These are phyloP conservation scores for Serendipita vermifera DNA, from an alignment of 768 basidiomycete genomes.

Conservation along the genomic window DNA sequence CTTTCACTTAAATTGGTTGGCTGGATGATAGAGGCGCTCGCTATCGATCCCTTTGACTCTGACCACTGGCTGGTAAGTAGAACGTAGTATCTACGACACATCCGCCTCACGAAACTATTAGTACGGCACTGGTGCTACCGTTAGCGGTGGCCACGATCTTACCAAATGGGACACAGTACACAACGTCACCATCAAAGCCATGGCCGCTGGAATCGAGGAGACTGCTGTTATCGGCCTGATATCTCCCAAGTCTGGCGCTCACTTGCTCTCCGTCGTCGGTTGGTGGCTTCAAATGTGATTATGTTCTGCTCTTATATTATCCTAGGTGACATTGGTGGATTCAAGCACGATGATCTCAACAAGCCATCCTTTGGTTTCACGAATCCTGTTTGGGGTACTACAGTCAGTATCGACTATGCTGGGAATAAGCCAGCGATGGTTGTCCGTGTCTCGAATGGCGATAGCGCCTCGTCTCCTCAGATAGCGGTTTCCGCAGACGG, in stretches of 20 bases:
- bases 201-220: conserved; percentile 56
- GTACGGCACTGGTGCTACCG: conserved; percentile 54
- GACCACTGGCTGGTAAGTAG: conserved; percentile 61
- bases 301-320: neutral
- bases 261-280: conserved; percentile 43
- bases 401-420: conserved; percentile 40
- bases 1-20: conserved; percentile 29
- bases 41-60: conserved; percentile 53
- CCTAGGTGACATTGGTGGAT: too few relatives aligned
- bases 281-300: conserved; percentile 16
- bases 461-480: conserved; percentile 31
- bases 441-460: conserved; percentile 22
- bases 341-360: too few relatives aligned
- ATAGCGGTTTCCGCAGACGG: conserved; percentile 43
- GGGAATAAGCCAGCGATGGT: conserved; percentile 37
- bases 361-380: conserved; percentile 28
- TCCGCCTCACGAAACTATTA: too few relatives aligned
- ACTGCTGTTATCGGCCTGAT: conserved; percentile 44
- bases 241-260: conserved; percentile 46
- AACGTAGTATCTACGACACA: too few relatives aligned
- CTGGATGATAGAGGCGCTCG: conserved; percentile 64
- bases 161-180: conserved; percentile 45
- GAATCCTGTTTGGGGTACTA: conserved; percentile 35
- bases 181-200: conserved; percentile 44
- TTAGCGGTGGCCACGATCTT: conserved; percentile 47